phyloP scores from a whole-genome alignment of 2,329 filamentous ascomycete genomes.

The Paraphoma chrysanthemicola region DNA sequence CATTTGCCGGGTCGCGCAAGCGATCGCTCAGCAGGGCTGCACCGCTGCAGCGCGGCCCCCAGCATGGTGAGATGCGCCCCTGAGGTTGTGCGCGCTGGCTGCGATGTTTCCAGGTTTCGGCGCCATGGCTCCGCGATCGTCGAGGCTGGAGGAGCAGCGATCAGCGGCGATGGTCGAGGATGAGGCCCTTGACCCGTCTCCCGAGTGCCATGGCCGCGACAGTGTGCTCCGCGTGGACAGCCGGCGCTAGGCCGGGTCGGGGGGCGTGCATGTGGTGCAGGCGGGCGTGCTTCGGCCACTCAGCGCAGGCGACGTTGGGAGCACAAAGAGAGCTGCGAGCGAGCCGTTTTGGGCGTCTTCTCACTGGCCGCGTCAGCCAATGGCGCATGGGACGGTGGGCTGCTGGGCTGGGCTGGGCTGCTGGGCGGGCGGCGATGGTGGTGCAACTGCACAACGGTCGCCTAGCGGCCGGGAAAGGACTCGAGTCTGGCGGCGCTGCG shows the following conservation, averaged over 20 bases:
- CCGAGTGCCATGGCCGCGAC: slow-evolving; percentile 35
- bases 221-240: slow-evolving; percentile 32
- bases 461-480: slow-evolving; percentile 35
- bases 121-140: slow-evolving; percentile 33
- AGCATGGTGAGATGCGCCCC: slow-evolving; percentile 12
- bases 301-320: slow-evolving; percentile 29
- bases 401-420: slow-evolving; percentile 15
- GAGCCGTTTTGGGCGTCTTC: slow-evolving; percentile 38
- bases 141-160: slow-evolving; percentile 24
- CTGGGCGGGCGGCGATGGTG: too few species aligned
- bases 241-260: slow-evolving; percentile 25
- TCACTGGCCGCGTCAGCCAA: slow-evolving; percentile 29
- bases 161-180: slow-evolving; percentile 28
- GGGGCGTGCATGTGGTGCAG: background rate
- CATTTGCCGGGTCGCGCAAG: slow-evolving; percentile 27
- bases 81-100: slow-evolving; percentile 7
- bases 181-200: slow-evolving; percentile 28
- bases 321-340: slow-evolving; percentile 18
- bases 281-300: slow-evolving; percentile 32
- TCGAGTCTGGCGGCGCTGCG: slow-evolving; percentile 13
- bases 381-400: slow-evolving; percentile 24
- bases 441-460: slow-evolving; percentile 46
- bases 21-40: slow-evolving; percentile 12
- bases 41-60: background rate
- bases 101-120: slow-evolving; percentile 19